Percentiles rank a stretch among this genome's conserved stretches.
phyloP scores from a whole-genome alignment of 257 asterid genomes.

The Rhazya stricta region DNA sequence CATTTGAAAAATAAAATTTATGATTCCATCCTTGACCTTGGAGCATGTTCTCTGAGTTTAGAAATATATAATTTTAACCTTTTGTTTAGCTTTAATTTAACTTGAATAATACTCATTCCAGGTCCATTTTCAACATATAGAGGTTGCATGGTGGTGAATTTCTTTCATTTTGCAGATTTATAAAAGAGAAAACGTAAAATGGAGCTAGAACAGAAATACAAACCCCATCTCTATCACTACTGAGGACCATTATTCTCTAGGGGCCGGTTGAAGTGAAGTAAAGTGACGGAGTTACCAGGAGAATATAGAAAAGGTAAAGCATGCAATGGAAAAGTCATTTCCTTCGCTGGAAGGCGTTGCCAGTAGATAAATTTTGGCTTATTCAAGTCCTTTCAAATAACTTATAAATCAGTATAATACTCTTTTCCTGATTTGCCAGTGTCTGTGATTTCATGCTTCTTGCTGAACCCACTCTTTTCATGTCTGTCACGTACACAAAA shows the following conservation, averaged over 20 bases:
- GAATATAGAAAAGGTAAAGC: conserved; percentile 7
- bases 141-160: no score
- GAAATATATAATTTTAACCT: no score
- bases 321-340: not conserved
- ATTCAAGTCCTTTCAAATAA: not conserved
- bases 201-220: no score
- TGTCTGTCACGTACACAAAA: conserved; percentile 10
- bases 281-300: not conserved
- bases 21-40: no score
- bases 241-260: not conserved
- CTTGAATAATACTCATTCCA: no score
- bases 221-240: not conserved
- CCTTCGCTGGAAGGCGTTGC: not conserved
- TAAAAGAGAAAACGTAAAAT: no score
- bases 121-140: no score
- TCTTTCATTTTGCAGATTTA: no score
- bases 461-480: not conserved
- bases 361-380: conserved; percentile 10
- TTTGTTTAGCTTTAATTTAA: no score
- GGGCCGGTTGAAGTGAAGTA: conserved; percentile 1
- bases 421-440: conserved; percentile 7
- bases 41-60: no score
- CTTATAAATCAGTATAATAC: not conserved
- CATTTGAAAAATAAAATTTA: no score
- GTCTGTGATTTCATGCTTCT: not conserved